A percentile compares a stretch with the other conserved stretches of the same genome.
Evolutionary conservation across 805 yeast genomes (phyloP).

Genomic region (Ogataea glucozyma): DNA sequence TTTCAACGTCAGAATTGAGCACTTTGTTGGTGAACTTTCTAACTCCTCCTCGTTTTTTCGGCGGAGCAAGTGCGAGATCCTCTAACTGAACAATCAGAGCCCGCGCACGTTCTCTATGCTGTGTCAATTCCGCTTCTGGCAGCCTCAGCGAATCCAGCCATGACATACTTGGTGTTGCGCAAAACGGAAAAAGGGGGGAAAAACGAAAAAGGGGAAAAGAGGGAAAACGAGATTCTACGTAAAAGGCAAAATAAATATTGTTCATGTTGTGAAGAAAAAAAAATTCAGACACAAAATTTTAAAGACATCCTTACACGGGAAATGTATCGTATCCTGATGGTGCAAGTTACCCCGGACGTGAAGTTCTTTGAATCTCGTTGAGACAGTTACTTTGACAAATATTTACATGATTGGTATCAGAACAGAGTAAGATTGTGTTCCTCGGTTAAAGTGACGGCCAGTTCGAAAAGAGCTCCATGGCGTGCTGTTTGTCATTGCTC

Average conservation of each 20-base stretch:
- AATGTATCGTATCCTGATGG: not conserved
- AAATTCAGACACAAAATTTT: not conserved
- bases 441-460: no score
- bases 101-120: slow-evolving; percentile 9
- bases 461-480: no score
- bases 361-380: no score
- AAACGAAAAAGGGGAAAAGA: not conserved
- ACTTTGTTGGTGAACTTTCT: slow-evolving; percentile 27
- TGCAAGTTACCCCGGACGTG: no score
- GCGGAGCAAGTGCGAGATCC: slow-evolving; percentile 7
- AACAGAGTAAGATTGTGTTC: no score
- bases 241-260: no score
- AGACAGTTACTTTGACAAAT: no score
- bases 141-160: slow-evolving; percentile 5
- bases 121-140: not conserved
- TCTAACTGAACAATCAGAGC: slow-evolving; percentile 20
- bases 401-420: no score
- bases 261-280: no score
- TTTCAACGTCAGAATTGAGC: slow-evolving; percentile 21
- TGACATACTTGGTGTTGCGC: not conserved
- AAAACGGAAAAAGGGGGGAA: not conserved
- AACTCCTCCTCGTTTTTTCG: slow-evolving; percentile 28
- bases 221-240: no score
- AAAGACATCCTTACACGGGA: not conserved
- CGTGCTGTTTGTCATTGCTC: not conserved